A percentile compares a stretch with the other conserved stretches of the same genome.
These are phyloP conservation scores for Thinopyrum elongatum DNA, from an alignment of 176 grass and related monocot genomes.

Conservation along the genomic window DNA sequence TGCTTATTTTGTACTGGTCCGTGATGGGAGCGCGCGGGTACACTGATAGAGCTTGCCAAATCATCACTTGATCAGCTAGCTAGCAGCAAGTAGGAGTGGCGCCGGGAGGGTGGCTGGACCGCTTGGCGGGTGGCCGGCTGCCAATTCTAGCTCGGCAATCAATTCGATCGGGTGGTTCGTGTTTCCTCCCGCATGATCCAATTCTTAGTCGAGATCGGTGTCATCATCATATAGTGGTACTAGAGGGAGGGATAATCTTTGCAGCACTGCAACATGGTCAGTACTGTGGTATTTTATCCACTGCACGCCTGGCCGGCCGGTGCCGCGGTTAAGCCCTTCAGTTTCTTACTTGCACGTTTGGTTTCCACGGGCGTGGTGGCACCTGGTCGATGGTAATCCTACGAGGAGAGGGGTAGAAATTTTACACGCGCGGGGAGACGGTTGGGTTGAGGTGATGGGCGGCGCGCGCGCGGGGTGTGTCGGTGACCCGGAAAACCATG, in stretches of 20 bases:
- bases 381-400: neutral
- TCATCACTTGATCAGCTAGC: neutral
- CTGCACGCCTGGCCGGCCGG: too few relatives aligned
- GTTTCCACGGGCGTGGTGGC: neutral
- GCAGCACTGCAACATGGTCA: neutral
- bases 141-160: conserved; percentile 53
- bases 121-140: conserved; percentile 35
- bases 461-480: neutral
- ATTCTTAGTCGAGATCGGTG: neutral
- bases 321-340: neutral
- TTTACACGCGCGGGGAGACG: neutral
- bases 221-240: neutral
- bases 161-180: conserved; percentile 11
- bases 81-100: neutral
- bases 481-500: neutral
- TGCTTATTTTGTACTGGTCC: neutral
- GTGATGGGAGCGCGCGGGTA: neutral
- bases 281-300: neutral
- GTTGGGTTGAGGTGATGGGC: neutral
- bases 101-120: conserved; percentile 15
- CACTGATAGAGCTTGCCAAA: neutral
- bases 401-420: neutral
- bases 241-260: neutral
- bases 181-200: conserved; percentile 30
- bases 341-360: neutral